Conservation (phyloP, 768 basidiomycete genomes). For the Boletus edulis region DNA sequence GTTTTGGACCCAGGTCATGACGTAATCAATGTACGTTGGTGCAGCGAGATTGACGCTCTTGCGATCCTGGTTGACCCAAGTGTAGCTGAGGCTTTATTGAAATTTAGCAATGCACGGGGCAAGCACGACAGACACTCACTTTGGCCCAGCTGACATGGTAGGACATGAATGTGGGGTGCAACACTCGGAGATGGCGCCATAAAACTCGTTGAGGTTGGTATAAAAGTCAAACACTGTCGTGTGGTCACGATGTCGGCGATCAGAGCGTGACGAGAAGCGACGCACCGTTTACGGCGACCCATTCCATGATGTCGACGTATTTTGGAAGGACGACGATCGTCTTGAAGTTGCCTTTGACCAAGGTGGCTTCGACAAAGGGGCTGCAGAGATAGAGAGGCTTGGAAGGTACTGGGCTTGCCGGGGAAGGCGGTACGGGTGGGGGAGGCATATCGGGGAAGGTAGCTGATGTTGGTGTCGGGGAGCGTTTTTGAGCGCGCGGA, state of each 20-base stretch:
- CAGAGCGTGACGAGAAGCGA: conserved; percentile 8
- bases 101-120: background rate
- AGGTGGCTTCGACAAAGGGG: conserved; percentile 91
- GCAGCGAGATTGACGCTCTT: conserved; percentile 87
- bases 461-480: conserved; percentile 72
- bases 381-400: conserved; percentile 89
- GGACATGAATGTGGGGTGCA: conserved; percentile 90
- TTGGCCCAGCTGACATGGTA: conserved; percentile 85
- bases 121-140: conserved; percentile 46
- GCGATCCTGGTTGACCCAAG: conserved; percentile 91
- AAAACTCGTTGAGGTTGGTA: conserved; percentile 95
- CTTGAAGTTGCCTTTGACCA: conserved; percentile 98
- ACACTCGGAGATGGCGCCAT: conserved; percentile 89
- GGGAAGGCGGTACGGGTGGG: conserved; percentile 41
- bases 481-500: conserved; percentile 67
- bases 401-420: conserved; percentile 19
- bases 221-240: conserved; percentile 91
- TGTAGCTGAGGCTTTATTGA: conserved; percentile 75
- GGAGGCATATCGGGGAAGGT: conserved; percentile 49
- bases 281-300: conserved; percentile 94
- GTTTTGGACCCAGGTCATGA: conserved; percentile 96
- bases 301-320: conserved; percentile 94
- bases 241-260: background rate
- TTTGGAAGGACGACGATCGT: conserved; percentile 96
- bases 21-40: conserved; percentile 96